Conservation (phyloP, 2,329 filamentous ascomycete species). For the Alternaria sp. region DNA sequence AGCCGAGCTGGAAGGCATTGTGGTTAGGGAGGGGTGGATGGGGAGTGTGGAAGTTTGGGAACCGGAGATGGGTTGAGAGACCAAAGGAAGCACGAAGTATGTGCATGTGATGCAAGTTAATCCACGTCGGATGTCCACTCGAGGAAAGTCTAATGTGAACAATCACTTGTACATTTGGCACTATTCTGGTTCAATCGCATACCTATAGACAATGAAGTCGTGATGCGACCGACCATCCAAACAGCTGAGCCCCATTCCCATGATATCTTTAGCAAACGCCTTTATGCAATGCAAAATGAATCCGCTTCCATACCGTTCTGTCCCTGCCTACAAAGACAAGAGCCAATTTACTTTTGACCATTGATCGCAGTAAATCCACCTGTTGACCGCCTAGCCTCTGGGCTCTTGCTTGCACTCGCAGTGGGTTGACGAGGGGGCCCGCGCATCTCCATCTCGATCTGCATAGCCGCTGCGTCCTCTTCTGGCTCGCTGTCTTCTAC, state of each 20-base stretch:
- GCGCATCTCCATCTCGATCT: slow-evolving; percentile 51
- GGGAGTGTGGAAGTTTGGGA: slow-evolving; percentile 38
- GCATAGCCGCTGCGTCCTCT: slow-evolving; percentile 44
- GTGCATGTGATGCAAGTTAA: not conserved
- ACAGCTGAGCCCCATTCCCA: not conserved
- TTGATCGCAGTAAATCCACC: slow-evolving; percentile 45
- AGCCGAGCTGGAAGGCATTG: slow-evolving; percentile 46
- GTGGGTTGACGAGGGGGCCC: slow-evolving; percentile 25
- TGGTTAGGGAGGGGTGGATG: slow-evolving; percentile 29
- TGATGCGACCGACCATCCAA: not conserved
- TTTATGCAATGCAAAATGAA: slow-evolving; percentile 12
- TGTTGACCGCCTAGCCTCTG: slow-evolving; percentile 22
- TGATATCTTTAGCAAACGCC: slow-evolving; percentile 11
- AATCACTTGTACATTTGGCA: not conserved
- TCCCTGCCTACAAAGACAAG: not conserved
- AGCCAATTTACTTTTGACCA: slow-evolving; percentile 19
- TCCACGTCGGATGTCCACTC: not conserved
- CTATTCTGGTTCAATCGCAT: not conserved
- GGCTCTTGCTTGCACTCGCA: slow-evolving; percentile 9
- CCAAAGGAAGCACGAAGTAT: not conserved
- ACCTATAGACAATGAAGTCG: not conserved
- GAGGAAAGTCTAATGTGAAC: not conserved
- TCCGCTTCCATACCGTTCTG: not conserved
- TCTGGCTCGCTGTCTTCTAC: slow-evolving; percentile 34
- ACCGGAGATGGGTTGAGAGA: not conserved